Conservation (phyloP, 495 filamentous ascomycete species). For the Penicillium turbatum region DNA sequence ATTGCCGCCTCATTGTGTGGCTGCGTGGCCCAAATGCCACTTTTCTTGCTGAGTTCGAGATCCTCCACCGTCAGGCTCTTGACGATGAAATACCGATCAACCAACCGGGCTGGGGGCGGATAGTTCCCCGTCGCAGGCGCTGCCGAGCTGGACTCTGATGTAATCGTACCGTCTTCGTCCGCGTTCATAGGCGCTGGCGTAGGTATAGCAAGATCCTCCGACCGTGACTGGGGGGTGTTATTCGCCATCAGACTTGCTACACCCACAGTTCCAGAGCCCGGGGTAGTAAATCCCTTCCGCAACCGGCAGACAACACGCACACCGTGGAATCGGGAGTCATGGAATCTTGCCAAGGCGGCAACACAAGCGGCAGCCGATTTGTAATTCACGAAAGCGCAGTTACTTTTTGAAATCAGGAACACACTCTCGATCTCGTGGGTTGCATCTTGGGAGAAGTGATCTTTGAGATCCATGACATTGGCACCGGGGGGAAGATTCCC, state of each 20-base stretch:
- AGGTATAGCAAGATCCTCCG: constrained; percentile 7
- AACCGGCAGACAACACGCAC: constrained; percentile 88
- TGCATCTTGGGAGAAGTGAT: constrained; percentile 83
- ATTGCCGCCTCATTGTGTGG: constrained; percentile 81
- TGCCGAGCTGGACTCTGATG: background rate
- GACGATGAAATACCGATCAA: constrained; percentile 82
- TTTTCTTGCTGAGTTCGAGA: constrained; percentile 82
- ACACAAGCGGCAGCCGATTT: constrained; percentile 72
- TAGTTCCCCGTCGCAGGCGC: constrained; percentile 4
- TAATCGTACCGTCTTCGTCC: background rate
- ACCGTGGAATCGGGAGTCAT: constrained; percentile 86
- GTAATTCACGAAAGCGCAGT: constrained; percentile 98
- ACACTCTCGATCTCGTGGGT: constrained; percentile 78
- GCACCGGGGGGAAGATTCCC: constrained; percentile 87
- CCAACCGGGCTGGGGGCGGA: constrained; percentile 31
- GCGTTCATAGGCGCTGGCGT: background rate
- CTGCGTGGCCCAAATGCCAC: constrained; percentile 91
- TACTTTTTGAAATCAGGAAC: constrained; percentile 95
- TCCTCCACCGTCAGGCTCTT: constrained; percentile 96
- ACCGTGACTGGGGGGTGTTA: background rate
- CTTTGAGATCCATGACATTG: constrained; percentile 73
- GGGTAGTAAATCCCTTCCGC: constrained; percentile 52
- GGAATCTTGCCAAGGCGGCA: constrained; percentile 76
- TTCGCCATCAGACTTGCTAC: background rate
- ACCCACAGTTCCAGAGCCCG: constrained; percentile 26